Evolutionary conservation across 2,329 filamentous ascomycete species (phyloP), one percentile per base, ranked within the genome.

Genomic region (Cercospora canescens): DNA sequence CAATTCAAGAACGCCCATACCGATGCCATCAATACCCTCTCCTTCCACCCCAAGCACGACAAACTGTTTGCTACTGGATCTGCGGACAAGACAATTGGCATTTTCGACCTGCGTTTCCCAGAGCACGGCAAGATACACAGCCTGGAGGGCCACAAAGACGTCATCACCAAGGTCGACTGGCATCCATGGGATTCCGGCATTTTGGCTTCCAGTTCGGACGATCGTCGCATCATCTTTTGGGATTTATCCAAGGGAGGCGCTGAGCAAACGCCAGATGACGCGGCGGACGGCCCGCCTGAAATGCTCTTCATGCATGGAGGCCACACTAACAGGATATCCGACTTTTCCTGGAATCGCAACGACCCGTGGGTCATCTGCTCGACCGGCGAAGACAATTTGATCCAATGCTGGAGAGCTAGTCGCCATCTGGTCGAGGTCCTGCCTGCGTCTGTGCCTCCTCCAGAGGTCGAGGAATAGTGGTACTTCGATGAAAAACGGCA

Each of bases 221-320:
- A 99, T 77, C 88, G 95, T 55, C 88, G 96, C 72, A 91, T 99
- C 70, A 91, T 96, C 77, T 95, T 98, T 82, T 99, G 95, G 95
- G 95, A 99, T 77, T 84, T 98, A 52, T 94, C 92, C 74, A 88
- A 91, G 63, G 91, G 96, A 52, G 95, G 96, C 56, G 93, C 96
- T 75, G 95, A 99, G 81, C 95, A 98, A 80, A 90, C 92, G 11
- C 93, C 93, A 2, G 96, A 99, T 71, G 95, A 99, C 79, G 90
- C 91, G 58, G 94, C 98, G 73, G 95, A 99, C 76, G 95, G 95
- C 0, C 92, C 94, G 1, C 94, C 95, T 60, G 95, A 99, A 80
- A 84, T 99, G 91, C 83, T 99, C 1, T 99, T 99, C 81, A 98
- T 99, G 94, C 95, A 99, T 75, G 95, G 95, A 67, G 95, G 95